Conservation (phyloP, 2,329 filamentous ascomycete genomes). For the Fusarium compactum region DNA sequence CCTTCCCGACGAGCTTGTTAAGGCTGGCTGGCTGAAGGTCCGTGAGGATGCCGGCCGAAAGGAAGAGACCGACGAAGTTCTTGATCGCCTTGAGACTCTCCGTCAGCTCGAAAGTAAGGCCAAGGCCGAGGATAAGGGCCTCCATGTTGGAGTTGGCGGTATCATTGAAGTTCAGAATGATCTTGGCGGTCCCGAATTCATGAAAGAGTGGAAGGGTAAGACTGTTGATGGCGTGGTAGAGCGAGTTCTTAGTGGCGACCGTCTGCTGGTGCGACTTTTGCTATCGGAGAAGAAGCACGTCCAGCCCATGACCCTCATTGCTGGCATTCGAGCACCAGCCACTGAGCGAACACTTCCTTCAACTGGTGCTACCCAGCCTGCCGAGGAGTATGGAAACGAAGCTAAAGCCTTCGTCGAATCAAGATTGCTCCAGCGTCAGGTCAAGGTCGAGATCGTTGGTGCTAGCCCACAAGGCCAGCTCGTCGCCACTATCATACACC, state of each 20-base stretch:
- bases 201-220: constrained; percentile 87
- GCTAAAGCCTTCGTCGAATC: constrained; percentile 88
- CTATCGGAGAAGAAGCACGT: constrained; percentile 86
- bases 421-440: constrained; percentile 85
- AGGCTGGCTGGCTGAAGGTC: constrained; percentile 92
- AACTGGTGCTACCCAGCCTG: constrained; percentile 83
- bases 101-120: constrained; percentile 82
- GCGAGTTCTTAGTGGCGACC: constrained; percentile 90
- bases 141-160: constrained; percentile 77
- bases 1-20: constrained; percentile 84
- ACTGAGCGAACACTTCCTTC: constrained; percentile 85
- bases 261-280: constrained; percentile 85
- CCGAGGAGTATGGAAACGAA: constrained; percentile 91
- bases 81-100: constrained; percentile 79
- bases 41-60: constrained; percentile 94
- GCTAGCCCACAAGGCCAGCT: constrained; percentile 91
- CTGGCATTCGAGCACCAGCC: constrained; percentile 89
- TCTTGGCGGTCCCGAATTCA: constrained; percentile 80
- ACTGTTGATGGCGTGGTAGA: constrained; percentile 88
- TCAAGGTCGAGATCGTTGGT: constrained; percentile 86
- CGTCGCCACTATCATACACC: constrained; percentile 88
- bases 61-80: constrained; percentile 83
- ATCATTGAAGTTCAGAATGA: constrained; percentile 85
- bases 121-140: constrained; percentile 80
- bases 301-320: constrained; percentile 88